A percentile compares a stretch with the other conserved stretches of the same genome.
phyloP scores from a whole-genome alignment of 495 filamentous ascomycete species.

The Daldinia bambusicola region DNA sequence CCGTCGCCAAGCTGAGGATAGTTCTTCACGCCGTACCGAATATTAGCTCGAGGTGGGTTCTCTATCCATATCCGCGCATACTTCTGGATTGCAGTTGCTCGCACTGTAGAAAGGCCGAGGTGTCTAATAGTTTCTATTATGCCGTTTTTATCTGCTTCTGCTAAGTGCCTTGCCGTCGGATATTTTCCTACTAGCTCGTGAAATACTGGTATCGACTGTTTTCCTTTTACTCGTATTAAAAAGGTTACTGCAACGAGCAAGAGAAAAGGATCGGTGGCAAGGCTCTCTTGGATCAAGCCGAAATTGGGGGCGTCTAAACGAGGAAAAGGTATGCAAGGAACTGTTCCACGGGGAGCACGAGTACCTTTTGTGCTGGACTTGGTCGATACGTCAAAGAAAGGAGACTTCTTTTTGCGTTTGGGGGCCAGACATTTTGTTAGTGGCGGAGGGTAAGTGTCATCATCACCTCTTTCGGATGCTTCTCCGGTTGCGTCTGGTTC shows the following conservation, averaged over 20 bases:
- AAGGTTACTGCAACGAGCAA: constrained; percentile 82
- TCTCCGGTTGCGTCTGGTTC: background rate
- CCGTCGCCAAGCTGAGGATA: constrained; percentile 72
- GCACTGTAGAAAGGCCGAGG: constrained; percentile 76
- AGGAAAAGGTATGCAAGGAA: constrained; percentile 77
- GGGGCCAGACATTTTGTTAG: constrained; percentile 15
- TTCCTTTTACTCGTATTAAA: constrained; percentile 81
- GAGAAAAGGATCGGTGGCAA: constrained; percentile 74
- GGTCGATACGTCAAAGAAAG: constrained; percentile 55
- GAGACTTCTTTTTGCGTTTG: constrained; percentile 51
- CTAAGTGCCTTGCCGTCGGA: constrained; percentile 73
- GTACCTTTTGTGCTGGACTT: constrained; percentile 12
- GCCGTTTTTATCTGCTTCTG: constrained; percentile 65
- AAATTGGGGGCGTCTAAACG: constrained; percentile 69
- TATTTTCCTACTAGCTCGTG: constrained; percentile 72
- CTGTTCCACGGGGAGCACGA: constrained; percentile 57
- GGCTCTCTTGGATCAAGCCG: constrained; percentile 85
- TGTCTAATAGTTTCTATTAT: constrained; percentile 72
- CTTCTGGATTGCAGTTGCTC: constrained; percentile 60
- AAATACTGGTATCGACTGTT: constrained; percentile 80
- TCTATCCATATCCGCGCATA: constrained; percentile 77
- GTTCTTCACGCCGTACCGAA: constrained; percentile 71
- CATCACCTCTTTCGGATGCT: background rate
- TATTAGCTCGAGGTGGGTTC: constrained; percentile 67
- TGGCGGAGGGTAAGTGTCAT: background rate